Conservation (phyloP, 2,329 filamentous ascomycete genomes). For the Fusarium sororula region DNA sequence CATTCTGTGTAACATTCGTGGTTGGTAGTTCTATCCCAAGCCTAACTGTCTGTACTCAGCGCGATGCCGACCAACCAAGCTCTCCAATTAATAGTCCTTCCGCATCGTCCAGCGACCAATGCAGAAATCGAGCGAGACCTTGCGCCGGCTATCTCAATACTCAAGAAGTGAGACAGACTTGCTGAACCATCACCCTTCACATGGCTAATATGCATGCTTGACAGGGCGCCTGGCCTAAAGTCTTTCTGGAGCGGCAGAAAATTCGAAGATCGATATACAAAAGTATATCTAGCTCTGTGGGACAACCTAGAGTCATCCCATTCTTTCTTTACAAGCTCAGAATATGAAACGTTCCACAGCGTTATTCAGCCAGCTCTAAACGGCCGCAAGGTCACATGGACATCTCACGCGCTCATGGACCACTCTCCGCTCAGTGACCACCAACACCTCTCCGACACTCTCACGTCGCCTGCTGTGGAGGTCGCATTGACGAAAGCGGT, state of each 20-base stretch:
- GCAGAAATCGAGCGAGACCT: background rate
- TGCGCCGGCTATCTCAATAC: background rate
- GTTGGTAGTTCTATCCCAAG: background rate
- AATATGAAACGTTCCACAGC: background rate
- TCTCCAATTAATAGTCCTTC: background rate
- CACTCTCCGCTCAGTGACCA: background rate
- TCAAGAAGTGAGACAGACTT: background rate
- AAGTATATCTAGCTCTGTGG: background rate
- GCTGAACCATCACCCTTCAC: no score
- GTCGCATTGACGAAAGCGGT: background rate
- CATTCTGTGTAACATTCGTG: background rate
- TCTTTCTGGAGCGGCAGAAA: background rate
- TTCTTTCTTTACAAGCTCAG: background rate
- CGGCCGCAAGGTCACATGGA: background rate
- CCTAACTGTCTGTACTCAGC: background rate
- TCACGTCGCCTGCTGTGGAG: background rate
- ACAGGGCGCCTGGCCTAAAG: background rate
- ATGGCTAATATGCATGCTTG: background rate
- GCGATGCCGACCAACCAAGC: background rate
- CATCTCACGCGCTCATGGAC: background rate
- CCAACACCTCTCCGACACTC: background rate
- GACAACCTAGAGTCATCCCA: background rate
- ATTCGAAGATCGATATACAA: background rate
- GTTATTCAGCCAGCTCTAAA: background rate
- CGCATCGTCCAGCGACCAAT: background rate